Base-by-base conservation (phyloP, 176 grass and related monocot species). In the Carex cristatella region DNA sequence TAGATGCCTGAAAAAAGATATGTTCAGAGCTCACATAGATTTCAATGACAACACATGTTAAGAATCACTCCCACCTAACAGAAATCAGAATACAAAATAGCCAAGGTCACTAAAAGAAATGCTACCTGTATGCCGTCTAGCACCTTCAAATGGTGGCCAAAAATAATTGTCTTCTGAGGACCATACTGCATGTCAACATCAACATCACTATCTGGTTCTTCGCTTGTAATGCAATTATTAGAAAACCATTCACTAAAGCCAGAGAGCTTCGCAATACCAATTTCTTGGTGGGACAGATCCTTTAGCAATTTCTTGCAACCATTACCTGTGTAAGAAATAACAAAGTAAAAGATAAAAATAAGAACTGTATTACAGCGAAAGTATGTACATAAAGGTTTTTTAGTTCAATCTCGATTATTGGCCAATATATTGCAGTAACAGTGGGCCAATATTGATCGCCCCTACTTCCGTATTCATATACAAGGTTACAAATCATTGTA, bases 111-210 rank as follows among this genome's bases (percentile, higher is more conserved):
- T 65, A 63, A 56, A 27, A 28, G 16, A 78, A 69, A 59, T 46
- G 18, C 92, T 72, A 98, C 95, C 91, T 98, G 95, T 85, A 98
- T 91, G 88, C 91, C 95, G 90, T 98, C 95, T 84, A 98, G 64
- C 83, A 98, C 95, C 88, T 93, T 98, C 86, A 98, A 87, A 90
- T 98, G 92, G 85, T 98, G 95, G 10, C 90, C 95, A 80, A 98
- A 98, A 86, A 98, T 93, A 86, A 98, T 90, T 1, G 89, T 98
- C 91, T 98, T 98, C 80, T 94, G 91, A 85, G 87, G 91, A 74
- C 51, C 87, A 84, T 71, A 85, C 59, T 87, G 79, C 63, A 88
- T 78, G 44, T 91, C 89, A 54, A 88, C 27, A 83, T 84, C 87
- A 81, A 87, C 78, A 65, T 63, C 79, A 90, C 16, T 59, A 79